These are phyloP conservation scores for Zygnema circumcarinatum DNA, from an alignment of 139 green algal genomes.

Conservation along the genomic window DNA sequence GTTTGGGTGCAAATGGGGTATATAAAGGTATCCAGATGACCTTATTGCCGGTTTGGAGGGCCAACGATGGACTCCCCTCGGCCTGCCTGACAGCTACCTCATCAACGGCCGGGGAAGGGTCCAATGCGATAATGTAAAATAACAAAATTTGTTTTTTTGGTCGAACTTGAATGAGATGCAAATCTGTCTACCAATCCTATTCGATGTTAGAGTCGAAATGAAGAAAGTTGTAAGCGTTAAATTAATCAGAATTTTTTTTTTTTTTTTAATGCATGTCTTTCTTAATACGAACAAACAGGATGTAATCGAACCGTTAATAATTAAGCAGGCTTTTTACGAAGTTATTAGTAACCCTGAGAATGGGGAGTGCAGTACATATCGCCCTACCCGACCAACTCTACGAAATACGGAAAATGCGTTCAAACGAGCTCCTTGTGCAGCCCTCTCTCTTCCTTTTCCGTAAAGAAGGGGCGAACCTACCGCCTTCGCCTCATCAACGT, in stretches of 20 bases:
- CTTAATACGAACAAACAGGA: no score
- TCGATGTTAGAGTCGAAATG: no score
- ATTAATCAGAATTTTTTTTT: no score
- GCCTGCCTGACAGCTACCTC: neutral
- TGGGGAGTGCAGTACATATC: no score
- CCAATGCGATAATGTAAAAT: neutral
- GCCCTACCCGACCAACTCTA: neutral
- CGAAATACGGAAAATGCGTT: neutral
- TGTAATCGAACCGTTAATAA: no score
- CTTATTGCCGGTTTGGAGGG: neutral
- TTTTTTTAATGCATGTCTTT: no score
- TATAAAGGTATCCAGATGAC: neutral
- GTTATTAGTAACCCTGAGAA: no score
- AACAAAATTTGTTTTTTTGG: neutral
- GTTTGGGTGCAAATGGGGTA: no score
- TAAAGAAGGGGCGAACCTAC: constrained; percentile 3
- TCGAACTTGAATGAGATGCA: neutral
- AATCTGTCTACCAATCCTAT: no score
- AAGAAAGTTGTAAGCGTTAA: no score
- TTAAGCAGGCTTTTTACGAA: no score
- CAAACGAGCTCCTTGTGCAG: neutral
- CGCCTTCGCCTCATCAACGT: neutral
- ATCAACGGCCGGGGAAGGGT: neutral
- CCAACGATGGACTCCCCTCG: neutral
- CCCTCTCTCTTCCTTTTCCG: neutral